These are phyloP conservation scores for Fusarium sarcochroum DNA, from an alignment of 2,329 filamentous ascomycete species.

Conservation along the genomic window DNA sequence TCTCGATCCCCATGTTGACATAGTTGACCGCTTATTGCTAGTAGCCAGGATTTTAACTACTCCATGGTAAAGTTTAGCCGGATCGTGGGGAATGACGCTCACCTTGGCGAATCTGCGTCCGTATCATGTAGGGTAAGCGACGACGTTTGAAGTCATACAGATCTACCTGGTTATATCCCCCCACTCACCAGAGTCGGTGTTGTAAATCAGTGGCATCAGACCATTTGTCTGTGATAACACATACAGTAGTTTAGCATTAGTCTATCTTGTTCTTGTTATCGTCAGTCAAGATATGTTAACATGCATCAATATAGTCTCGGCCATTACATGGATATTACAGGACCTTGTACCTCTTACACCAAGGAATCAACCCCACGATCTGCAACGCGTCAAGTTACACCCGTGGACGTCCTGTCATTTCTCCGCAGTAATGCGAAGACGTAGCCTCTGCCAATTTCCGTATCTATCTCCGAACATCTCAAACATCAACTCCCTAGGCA, in stretches of 20 bases:
- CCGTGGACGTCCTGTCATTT: constrained; percentile 23
- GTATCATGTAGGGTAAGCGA: constrained; percentile 1
- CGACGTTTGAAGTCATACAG: constrained; percentile 2
- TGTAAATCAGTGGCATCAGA: constrained; percentile 3
- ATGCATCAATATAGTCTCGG: constrained; percentile 7
- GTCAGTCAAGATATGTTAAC: constrained; percentile 22
- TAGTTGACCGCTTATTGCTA: constrained; percentile 32
- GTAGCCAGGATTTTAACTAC: not conserved
- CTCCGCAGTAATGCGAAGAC: constrained; percentile 13
- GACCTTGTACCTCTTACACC: constrained; percentile 2
- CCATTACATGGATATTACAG: constrained; percentile 12
- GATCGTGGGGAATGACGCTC: constrained; percentile 17
- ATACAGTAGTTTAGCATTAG: constrained; percentile 33
- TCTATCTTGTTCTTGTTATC: constrained; percentile 8
- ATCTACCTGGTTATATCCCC: constrained; percentile 13
- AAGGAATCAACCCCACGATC: constrained; percentile 25
- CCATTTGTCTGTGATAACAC: constrained; percentile 18
- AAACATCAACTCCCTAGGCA: constrained; percentile 10
- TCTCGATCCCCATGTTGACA: constrained; percentile 19
- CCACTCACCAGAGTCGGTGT: constrained; percentile 8
- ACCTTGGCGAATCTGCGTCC: constrained; percentile 1
- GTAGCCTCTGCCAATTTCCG: constrained; percentile 16
- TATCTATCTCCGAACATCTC: constrained; percentile 14
- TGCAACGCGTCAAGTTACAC: constrained; percentile 30
- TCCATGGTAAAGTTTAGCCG: constrained; percentile 4